Conservation (phyloP, 2,329 filamentous ascomycete species). For the Zymoseptoria tritici region DNA sequence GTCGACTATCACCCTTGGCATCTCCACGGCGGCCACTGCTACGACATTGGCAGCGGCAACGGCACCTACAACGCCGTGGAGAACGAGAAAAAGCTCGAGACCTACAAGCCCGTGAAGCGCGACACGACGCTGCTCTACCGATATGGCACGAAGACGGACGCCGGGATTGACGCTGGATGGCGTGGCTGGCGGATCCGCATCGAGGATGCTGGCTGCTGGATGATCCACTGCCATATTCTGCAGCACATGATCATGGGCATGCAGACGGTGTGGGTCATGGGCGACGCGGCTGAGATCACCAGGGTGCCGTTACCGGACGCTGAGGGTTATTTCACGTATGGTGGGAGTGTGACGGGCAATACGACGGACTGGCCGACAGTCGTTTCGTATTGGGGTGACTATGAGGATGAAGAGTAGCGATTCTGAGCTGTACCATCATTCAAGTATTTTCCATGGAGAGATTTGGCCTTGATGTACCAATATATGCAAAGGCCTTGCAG, state of each 20-base stretch:
- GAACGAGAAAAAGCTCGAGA: slow-evolving; percentile 40
- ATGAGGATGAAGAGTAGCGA: slow-evolving; percentile 1
- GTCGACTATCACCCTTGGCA: slow-evolving; percentile 49
- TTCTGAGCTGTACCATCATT: neutral
- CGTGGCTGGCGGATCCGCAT: slow-evolving; percentile 54
- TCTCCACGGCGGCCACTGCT: slow-evolving; percentile 48
- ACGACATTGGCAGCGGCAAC: slow-evolving; percentile 47
- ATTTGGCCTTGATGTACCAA: neutral
- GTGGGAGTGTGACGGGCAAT: slow-evolving; percentile 38
- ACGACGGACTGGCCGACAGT: slow-evolving; percentile 17
- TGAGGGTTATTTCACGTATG: slow-evolving; percentile 39
- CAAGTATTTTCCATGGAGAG: neutral
- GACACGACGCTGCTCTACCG: slow-evolving; percentile 51
- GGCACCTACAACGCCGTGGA: slow-evolving; percentile 45
- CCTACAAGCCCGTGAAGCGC: slow-evolving; percentile 35
- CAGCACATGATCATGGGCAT: slow-evolving; percentile 53
- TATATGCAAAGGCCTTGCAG: neutral
- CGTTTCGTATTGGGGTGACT: slow-evolving; percentile 16
- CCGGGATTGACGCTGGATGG: slow-evolving; percentile 47
- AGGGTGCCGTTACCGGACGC: slow-evolving; percentile 29
- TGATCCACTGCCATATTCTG: slow-evolving; percentile 55
- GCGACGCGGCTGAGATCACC: slow-evolving; percentile 35
- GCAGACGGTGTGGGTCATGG: slow-evolving; percentile 43
- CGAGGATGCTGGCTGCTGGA: slow-evolving; percentile 47
- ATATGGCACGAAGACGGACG: slow-evolving; percentile 39